These are phyloP conservation scores for Lachancea dasiensis DNA, from an alignment of 805 yeast genomes.

Conservation along the genomic window DNA sequence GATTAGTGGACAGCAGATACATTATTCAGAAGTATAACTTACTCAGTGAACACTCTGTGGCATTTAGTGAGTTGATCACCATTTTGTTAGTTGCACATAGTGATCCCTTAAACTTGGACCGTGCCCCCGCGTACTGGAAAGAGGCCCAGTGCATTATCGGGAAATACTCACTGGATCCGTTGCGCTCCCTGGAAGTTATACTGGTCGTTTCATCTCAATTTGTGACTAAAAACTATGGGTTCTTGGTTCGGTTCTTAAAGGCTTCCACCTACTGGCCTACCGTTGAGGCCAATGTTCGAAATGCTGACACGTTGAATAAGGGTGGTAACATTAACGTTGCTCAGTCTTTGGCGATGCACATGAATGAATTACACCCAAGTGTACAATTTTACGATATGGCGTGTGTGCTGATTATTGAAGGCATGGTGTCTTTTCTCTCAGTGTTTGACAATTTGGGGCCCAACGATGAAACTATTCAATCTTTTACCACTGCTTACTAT, in stretches of 20 bases:
- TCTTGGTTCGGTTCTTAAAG: slow-evolving; percentile 46
- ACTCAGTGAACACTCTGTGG: slow-evolving; percentile 69
- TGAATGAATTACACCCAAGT: slow-evolving; percentile 15
- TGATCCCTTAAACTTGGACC: slow-evolving; percentile 36
- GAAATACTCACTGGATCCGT: slow-evolving; percentile 69
- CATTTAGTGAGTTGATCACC: slow-evolving; percentile 59
- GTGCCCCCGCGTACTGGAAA: slow-evolving; percentile 41
- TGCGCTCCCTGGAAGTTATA: slow-evolving; percentile 57
- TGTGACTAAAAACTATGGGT: slow-evolving; percentile 39
- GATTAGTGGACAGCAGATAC: slow-evolving; percentile 29
- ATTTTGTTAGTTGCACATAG: slow-evolving; percentile 41
- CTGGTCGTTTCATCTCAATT: slow-evolving; percentile 46
- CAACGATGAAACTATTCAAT: slow-evolving; percentile 39
- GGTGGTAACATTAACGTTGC: slow-evolving; percentile 58
- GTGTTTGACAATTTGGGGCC: slow-evolving; percentile 56
- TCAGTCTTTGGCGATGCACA: slow-evolving; percentile 45
- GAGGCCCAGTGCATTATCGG: slow-evolving; percentile 58
- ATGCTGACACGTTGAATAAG: slow-evolving; percentile 29
- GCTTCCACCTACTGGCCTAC: slow-evolving; percentile 57
- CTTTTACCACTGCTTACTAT: slow-evolving; percentile 41
- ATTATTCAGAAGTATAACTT: slow-evolving; percentile 55
- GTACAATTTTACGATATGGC: slow-evolving; percentile 38
- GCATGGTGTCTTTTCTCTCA: slow-evolving; percentile 57
- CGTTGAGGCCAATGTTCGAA: slow-evolving; percentile 29
- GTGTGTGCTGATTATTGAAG: slow-evolving; percentile 59